Evolutionary conservation across 2,329 filamentous ascomycete species (phyloP), one percentile per base, ranked within the genome.

Genomic region (Septoria linicola): DNA sequence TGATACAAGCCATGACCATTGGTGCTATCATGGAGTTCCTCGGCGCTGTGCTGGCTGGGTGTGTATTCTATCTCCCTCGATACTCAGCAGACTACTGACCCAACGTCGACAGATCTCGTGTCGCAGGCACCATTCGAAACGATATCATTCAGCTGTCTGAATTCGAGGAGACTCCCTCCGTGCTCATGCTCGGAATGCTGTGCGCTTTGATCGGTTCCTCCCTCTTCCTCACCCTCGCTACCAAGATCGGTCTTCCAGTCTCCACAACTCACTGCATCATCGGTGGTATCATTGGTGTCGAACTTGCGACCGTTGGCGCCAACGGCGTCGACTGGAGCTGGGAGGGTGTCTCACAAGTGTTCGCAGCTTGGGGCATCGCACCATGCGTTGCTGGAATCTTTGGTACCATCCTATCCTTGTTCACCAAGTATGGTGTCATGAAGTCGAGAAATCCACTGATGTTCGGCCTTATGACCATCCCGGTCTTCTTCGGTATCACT

Each of bases 261-360:
- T 78, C 76, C 2, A 80, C 79, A 2, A 81, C 79, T 0, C 76
- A 80, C 61, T 77, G 74, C 46, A 73, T 79, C 32, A 73, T 59
- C 42, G 52, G 55, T n/a, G 57, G 60, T 43, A 64, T 67, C 48
- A 62, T 69, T 13, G 71, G 69, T 39, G 43, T 73, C 41, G 73
- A 72, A 23, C 70, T 75, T 41, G 73, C 73, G 17, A 75, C 80
- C 14, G 77, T 83, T 17, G 80, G 80, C 4, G 66, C 71, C 2
- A 51, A 68, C 1, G 76, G 77, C 54, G 70, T 84, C 39, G 73
- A 76, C 44, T 85, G 82, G 82, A 76, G 76, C 44, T 75, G 72
- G 68, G 70, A 75, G 3, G 76, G 80, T 60, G 80, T 84, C 4
- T 75, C 80, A 11, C 79, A 81, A 58, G 80, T 85, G n/a, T 82